Evolutionary conservation across 1,284 basidiomycete genomes (phyloP).

Genomic region (Sporisorium graminicola): DNA sequence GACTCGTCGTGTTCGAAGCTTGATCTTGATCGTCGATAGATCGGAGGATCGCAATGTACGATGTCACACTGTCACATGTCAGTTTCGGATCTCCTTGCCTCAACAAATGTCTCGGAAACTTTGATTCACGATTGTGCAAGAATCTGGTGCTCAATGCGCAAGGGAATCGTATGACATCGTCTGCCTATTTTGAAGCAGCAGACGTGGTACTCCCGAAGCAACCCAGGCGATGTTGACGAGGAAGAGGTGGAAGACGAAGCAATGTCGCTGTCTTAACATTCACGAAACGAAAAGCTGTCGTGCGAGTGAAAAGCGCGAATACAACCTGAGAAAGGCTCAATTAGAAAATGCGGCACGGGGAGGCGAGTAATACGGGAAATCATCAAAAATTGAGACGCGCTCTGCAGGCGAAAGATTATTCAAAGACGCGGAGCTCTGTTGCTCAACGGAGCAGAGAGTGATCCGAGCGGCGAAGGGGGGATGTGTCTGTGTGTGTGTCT

Average conservation of each 20-base stretch:
- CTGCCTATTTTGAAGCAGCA: neutral
- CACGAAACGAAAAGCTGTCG: conserved; percentile 8
- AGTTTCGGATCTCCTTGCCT: neutral
- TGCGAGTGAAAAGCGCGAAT: conserved; percentile 17
- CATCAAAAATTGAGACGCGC: neutral
- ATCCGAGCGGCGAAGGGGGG: conserved; percentile 36
- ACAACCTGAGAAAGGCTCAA: neutral
- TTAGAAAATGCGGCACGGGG: conserved; percentile 12
- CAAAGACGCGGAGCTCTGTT: conserved; percentile 14
- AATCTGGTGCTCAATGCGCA: neutral
- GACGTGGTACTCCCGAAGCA: neutral
- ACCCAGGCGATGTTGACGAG: neutral
- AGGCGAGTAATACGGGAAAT: neutral
- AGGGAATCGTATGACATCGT: neutral
- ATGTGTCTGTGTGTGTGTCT: neutral
- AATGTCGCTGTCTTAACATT: conserved; percentile 6
- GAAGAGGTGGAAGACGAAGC: neutral
- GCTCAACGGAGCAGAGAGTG: conserved; percentile 11
- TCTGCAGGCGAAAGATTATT: neutral
- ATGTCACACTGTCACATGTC: neutral
- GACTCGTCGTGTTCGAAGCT: conserved; percentile 46
- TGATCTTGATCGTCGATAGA: conserved; percentile 19
- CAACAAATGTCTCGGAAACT: neutral
- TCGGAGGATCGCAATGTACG: neutral
- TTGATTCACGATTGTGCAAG: neutral